Percentiles rank a stretch among this genome's conserved stretches.
These are phyloP conservation scores for Geotrichum australiense DNA, from an alignment of 1,139 yeast genomes.

Conservation along the genomic window DNA sequence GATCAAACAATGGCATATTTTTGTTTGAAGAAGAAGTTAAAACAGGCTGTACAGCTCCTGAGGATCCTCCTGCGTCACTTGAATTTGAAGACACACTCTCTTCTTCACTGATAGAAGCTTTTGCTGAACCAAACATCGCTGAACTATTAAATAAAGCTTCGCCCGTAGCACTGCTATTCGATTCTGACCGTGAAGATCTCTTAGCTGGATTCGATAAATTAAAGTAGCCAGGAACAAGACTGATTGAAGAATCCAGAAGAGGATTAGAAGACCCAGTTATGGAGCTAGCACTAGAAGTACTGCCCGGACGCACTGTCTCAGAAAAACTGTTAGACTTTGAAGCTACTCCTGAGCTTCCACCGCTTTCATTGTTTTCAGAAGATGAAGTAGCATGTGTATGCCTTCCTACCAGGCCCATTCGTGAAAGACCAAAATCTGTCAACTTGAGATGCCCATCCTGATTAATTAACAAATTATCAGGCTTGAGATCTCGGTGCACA, in stretches of 20 bases:
- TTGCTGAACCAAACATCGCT: slow-evolving; percentile 9
- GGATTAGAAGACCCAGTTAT: slow-evolving; percentile 7
- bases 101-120: slow-evolving; percentile 10
- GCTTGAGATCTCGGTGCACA: slow-evolving; percentile 91
- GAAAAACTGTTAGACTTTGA: slow-evolving; percentile 11
- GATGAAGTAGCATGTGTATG: slow-evolving; percentile 45
- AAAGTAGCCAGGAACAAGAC: slow-evolving; percentile 31
- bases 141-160: slow-evolving; percentile 17
- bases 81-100: slow-evolving; percentile 11
- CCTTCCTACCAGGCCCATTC: slow-evolving; percentile 83
- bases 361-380: slow-evolving; percentile 25
- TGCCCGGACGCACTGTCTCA: slow-evolving; percentile 11
- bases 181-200: slow-evolving; percentile 13
- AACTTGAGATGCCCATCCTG: slow-evolving; percentile 80
- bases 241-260: slow-evolving; percentile 26
- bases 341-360: slow-evolving; percentile 6
- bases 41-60: neutral
- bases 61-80: slow-evolving; percentile 9
- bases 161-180: slow-evolving; percentile 16
- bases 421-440: slow-evolving; percentile 90
- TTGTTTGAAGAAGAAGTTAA: slow-evolving; percentile 6
- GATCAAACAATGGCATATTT: slow-evolving; percentile 24
- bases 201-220: slow-evolving; percentile 18
- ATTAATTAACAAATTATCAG: slow-evolving; percentile 87
- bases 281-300: slow-evolving; percentile 14